These are phyloP conservation scores for Aureobasidium lini DNA, from an alignment of 2,329 filamentous ascomycete genomes.

Conservation along the genomic window DNA sequence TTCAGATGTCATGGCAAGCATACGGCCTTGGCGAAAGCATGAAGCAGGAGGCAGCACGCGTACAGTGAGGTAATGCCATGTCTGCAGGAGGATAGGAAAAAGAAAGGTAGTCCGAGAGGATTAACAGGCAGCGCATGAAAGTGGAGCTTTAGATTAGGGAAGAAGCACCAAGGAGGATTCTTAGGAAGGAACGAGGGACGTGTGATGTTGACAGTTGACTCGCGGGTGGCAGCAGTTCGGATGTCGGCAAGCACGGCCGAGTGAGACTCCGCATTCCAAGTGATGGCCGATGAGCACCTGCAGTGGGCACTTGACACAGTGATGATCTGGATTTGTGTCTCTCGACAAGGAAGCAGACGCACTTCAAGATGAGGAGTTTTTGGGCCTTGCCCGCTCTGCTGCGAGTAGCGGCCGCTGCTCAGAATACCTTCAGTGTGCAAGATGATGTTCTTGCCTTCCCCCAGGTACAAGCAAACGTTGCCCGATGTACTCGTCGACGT, in stretches of 20 bases:
- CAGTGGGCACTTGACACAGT: too few species aligned
- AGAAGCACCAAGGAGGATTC: too few species aligned
- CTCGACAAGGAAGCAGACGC: too few species aligned
- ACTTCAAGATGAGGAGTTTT: slow-evolving; percentile 37
- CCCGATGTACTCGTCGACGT: not conserved
- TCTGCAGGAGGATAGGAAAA: not conserved
- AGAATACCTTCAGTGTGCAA: slow-evolving; percentile 70
- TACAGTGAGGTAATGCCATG: not conserved
- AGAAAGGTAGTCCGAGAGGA: not conserved
- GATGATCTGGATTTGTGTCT: too few species aligned
- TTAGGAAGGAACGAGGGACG: too few species aligned
- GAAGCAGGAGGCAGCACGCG: not conserved
- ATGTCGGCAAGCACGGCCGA: not conserved
- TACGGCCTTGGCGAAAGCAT: not conserved
- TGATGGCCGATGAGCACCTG: too few species aligned
- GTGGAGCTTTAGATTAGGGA: not conserved
- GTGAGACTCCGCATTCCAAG: too few species aligned
- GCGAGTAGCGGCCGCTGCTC: slow-evolving; percentile 44
- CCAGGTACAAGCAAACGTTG: slow-evolving; percentile 50
- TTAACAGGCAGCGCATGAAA: not conserved
- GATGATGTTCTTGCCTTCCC: slow-evolving; percentile 83
- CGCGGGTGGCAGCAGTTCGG: not conserved
- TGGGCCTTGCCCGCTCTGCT: slow-evolving; percentile 42
- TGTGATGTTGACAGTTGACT: too few species aligned
- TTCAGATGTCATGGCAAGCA: not conserved